Percentiles rank a stretch among this genome's conserved stretches.
Conservation (phyloP, 768 basidiomycete species). For the Kwoniella botswanensis region DNA sequence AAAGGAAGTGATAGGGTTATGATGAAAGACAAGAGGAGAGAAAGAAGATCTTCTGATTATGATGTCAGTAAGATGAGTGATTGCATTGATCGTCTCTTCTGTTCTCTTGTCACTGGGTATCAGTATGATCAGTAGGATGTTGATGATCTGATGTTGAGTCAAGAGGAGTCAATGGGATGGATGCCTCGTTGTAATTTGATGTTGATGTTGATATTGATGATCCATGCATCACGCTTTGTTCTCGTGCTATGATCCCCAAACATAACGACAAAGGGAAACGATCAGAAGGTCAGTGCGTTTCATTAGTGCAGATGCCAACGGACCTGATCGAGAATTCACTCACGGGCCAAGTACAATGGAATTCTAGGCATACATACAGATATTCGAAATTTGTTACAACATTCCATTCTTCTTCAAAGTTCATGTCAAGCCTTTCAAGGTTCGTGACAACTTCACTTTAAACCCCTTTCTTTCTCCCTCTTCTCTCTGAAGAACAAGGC, state of each 20-base stretch:
- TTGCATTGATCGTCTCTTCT: neutral
- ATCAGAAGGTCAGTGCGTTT: neutral
- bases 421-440: neutral
- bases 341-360: neutral
- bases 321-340: neutral
- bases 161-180: neutral
- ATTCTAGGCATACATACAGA: neutral
- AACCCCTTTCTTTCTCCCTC: conserved; percentile 30
- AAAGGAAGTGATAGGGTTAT: conserved; percentile 4
- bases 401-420: neutral
- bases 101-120: neutral
- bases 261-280: neutral
- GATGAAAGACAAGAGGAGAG: neutral
- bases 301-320: neutral
- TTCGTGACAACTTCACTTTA: neutral
- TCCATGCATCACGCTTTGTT: neutral
- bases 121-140: neutral
- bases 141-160: neutral
- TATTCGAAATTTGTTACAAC: neutral
- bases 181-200: neutral
- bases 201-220: neutral
- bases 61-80: neutral
- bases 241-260: neutral
- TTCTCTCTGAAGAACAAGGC: conserved; percentile 73
- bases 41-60: neutral